Evolutionary conservation across 176 grass and related monocot species (phyloP).

Genomic region (Ensete ventricosum): DNA sequence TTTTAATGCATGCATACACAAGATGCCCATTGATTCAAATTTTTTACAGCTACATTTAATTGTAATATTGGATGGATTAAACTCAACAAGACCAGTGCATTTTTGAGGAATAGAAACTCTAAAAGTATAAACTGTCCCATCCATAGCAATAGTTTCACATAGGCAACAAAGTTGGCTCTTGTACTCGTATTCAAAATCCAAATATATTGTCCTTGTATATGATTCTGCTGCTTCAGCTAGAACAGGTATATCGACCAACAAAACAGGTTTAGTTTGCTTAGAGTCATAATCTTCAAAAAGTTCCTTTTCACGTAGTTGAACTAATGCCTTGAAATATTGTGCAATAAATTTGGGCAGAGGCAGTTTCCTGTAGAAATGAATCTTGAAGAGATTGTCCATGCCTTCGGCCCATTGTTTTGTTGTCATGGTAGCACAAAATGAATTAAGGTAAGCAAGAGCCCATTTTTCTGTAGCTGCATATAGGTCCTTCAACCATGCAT

Average conservation of each 20-base stretch:
- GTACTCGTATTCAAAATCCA: constrained; percentile 39
- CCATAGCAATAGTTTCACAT: constrained; percentile 26
- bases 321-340: constrained; percentile 35
- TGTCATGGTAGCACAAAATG: constrained; percentile 27
- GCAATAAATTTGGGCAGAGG: constrained; percentile 36
- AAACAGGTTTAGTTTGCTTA: constrained; percentile 26
- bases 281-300: constrained; percentile 34
- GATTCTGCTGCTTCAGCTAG: constrained; percentile 35
- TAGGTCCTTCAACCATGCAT: constrained; percentile 35
- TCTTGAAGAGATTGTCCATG: constrained; percentile 38
- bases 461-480: constrained; percentile 18
- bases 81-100: constrained; percentile 24
- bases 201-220: constrained; percentile 28
- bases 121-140: constrained; percentile 27
- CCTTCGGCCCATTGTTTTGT: constrained; percentile 26
- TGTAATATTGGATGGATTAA: constrained; percentile 20
- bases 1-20: constrained; percentile 45
- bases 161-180: constrained; percentile 44
- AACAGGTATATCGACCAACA: constrained; percentile 40
- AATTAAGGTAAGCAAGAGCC: constrained; percentile 21
- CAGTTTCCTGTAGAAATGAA: constrained; percentile 29
- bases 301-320: constrained; percentile 37
- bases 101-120: constrained; percentile 36
- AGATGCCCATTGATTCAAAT: constrained; percentile 38
- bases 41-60: constrained; percentile 44